Evolutionary conservation across 2,329 filamentous ascomycete species (phyloP).

Genomic region (Juglanconis oblonga): DNA sequence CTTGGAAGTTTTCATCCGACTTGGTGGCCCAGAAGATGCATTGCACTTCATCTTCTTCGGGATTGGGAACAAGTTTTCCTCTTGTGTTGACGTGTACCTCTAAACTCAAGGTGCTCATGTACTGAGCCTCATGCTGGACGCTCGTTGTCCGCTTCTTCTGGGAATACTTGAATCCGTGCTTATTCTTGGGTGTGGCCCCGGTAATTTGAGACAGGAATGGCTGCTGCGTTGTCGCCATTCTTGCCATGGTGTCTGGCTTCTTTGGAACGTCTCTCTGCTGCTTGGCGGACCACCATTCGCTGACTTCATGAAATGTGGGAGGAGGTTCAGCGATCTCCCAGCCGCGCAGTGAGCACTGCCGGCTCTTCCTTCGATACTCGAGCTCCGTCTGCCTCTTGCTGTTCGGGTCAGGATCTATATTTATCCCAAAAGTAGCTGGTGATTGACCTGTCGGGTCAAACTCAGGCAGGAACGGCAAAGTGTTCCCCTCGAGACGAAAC

Average conservation of each 20-base stretch:
- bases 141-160: conserved; percentile 72
- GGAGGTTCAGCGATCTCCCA: conserved; percentile 78
- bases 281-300: conserved; percentile 59
- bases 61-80: conserved; percentile 78
- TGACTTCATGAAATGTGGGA: conserved; percentile 68
- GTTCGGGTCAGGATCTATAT: conserved; percentile 44
- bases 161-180: conserved; percentile 80
- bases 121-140: conserved; percentile 79
- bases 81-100: conserved; percentile 90
- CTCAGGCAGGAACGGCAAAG: conserved; percentile 73
- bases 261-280: conserved; percentile 21
- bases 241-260: conserved; percentile 19
- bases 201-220: conserved; percentile 77
- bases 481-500: conserved; percentile 73
- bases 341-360: conserved; percentile 58
- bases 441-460: conserved; percentile 67
- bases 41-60: conserved; percentile 82
- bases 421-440: conserved; percentile 53
- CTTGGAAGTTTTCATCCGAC: conserved; percentile 62
- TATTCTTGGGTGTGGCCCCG: conserved; percentile 78
- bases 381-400: conserved; percentile 45
- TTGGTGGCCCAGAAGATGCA: conserved; percentile 90
- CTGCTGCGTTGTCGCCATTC: conserved; percentile 24
- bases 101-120: conserved; percentile 95
- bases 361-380: conserved; percentile 48